Percentiles rank a stretch among this genome's conserved stretches.
Evolutionary conservation across 2,329 filamentous ascomycete genomes (phyloP).

Genomic region (Curvularia eragrostidis): DNA sequence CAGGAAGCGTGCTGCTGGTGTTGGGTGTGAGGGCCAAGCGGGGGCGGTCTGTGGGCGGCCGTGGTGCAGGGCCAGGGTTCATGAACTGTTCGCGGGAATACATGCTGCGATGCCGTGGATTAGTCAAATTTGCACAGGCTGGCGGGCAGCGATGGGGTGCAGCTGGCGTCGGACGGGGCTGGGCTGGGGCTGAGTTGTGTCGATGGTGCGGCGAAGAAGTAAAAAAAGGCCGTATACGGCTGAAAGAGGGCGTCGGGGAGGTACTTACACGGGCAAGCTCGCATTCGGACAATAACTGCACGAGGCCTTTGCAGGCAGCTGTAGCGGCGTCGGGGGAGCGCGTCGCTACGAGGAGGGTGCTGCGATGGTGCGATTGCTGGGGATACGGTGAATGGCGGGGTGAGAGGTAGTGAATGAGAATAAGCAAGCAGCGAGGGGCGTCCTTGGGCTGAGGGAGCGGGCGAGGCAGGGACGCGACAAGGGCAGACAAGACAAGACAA

Average conservation of each 20-base stretch:
- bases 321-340: conserved; percentile 19
- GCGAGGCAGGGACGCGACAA: too few relatives aligned
- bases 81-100: conserved; percentile 78
- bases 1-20: conserved; percentile 69
- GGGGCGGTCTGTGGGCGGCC: conserved; percentile 83
- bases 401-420: conserved; percentile 19
- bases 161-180: conserved; percentile 5
- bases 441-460: background rate
- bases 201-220: conserved; percentile 2
- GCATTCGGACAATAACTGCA: conserved; percentile 27
- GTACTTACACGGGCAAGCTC: conserved; percentile 36
- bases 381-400: conserved; percentile 43
- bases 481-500: background rate
- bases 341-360: conserved; percentile 14
- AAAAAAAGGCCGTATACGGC: conserved; percentile 3
- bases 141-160: conserved; percentile 2
- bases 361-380: conserved; percentile 17
- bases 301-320: conserved; percentile 12
- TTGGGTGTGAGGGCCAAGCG: conserved; percentile 81
- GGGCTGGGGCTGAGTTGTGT: background rate
- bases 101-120: conserved; percentile 53
- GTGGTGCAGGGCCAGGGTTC: conserved; percentile 94
- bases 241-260: background rate
- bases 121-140: conserved; percentile 14
- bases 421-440: conserved; percentile 18